Evolutionary conservation across 2,329 filamentous ascomycete species (phyloP).

Genomic region (Aspergillus sp.): DNA sequence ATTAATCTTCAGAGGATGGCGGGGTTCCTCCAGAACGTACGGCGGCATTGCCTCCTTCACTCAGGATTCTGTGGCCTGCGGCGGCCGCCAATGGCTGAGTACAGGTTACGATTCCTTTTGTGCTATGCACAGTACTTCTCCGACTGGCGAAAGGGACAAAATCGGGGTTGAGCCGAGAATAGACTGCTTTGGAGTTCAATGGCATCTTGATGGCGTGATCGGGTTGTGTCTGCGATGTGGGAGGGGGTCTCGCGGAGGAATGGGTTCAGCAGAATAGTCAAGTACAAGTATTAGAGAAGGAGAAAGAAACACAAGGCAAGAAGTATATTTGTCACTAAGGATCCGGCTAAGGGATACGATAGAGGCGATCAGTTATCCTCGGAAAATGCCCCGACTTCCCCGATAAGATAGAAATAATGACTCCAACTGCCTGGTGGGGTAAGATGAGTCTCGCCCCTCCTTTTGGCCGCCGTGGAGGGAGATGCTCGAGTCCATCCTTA

Average conservation of each 20-base stretch:
- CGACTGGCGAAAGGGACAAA: conserved; percentile 61
- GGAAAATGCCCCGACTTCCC: too few relatives aligned
- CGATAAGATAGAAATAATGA: too few relatives aligned
- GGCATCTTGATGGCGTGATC: conserved; percentile 42
- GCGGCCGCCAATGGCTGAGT: conserved; percentile 87
- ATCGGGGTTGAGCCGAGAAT: conserved; percentile 51
- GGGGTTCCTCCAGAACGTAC: conserved; percentile 55
- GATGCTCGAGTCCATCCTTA: too few relatives aligned
- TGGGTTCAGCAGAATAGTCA: too few relatives aligned
- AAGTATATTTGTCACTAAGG: too few relatives aligned
- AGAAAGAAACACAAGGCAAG: neutral
- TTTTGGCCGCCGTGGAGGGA: too few relatives aligned
- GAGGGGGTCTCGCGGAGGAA: neutral
- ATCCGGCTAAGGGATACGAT: neutral
- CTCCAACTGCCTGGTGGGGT: too few relatives aligned
- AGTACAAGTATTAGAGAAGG: neutral
- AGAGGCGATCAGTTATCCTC: neutral
- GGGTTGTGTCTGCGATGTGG: neutral
- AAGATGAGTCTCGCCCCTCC: too few relatives aligned
- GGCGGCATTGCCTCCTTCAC: conserved; percentile 87
- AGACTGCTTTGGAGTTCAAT: conserved; percentile 53
- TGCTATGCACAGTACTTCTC: conserved; percentile 89
- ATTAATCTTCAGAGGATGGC: neutral
- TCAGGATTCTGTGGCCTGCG: conserved; percentile 82
- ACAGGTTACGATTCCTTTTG: conserved; percentile 85